phyloP scores from a whole-genome alignment of 768 basidiomycete genomes.

The Baorangia bicolor region DNA sequence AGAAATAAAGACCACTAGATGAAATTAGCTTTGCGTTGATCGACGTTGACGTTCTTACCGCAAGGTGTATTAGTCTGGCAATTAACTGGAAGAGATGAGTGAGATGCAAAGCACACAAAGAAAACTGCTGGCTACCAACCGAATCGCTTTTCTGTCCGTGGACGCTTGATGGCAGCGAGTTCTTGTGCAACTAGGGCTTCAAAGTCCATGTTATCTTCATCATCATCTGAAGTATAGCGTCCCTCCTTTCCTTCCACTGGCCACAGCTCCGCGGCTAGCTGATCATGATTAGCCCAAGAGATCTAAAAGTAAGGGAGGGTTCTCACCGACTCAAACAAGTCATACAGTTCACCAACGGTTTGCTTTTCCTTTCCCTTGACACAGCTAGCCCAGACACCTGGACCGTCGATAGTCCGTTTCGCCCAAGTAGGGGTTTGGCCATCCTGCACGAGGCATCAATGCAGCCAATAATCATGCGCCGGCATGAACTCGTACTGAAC shows the following conservation, averaged over 20 bases:
- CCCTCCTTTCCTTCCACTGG: slow-evolving; percentile 39
- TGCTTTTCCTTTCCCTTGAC: slow-evolving; percentile 83
- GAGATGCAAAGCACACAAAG: not conserved
- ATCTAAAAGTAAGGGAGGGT: not conserved
- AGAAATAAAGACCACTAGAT: slow-evolving; percentile 72
- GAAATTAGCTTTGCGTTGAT: not conserved
- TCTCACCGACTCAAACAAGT: slow-evolving; percentile 74
- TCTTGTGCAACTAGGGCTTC: slow-evolving; percentile 75
- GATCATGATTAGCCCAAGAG: slow-evolving; percentile 16
- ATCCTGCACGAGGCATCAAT: slow-evolving; percentile 43
- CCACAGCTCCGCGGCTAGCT: slow-evolving; percentile 78
- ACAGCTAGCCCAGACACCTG: slow-evolving; percentile 85
- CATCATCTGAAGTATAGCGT: slow-evolving; percentile 34
- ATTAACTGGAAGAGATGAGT: slow-evolving; percentile 47
- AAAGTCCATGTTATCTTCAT: slow-evolving; percentile 47
- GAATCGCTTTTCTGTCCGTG: slow-evolving; percentile 62
- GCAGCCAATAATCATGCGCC: not conserved
- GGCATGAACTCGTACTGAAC: slow-evolving; percentile 40
- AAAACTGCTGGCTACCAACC: slow-evolving; percentile 39
- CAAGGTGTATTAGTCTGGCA: slow-evolving; percentile 81
- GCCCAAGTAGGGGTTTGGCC: slow-evolving; percentile 61
- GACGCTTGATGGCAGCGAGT: slow-evolving; percentile 66
- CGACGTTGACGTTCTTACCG: slow-evolving; percentile 39
- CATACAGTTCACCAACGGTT: slow-evolving; percentile 72
- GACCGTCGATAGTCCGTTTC: slow-evolving; percentile 69